These are phyloP conservation scores for Sicyos edulis DNA, from an alignment of 306 rosid species.

Conservation along the genomic window DNA sequence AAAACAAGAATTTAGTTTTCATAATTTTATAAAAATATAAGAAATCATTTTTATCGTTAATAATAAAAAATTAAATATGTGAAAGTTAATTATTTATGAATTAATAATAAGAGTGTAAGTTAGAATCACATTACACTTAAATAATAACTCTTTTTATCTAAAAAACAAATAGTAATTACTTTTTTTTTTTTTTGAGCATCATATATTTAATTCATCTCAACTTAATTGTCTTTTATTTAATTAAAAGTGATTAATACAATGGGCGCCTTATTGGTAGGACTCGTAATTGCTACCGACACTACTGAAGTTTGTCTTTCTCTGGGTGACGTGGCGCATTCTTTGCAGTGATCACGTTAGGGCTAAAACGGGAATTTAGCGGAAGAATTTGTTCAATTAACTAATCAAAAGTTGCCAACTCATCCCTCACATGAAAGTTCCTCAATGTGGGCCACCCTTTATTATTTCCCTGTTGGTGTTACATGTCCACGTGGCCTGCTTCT, in stretches of 20 bases:
- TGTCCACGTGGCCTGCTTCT: not conserved
- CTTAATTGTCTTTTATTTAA: too few relatives aligned
- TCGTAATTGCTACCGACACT: conserved; percentile 50
- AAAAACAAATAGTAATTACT: too few relatives aligned
- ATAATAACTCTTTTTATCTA: too few relatives aligned
- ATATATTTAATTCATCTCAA: too few relatives aligned
- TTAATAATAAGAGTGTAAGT: too few relatives aligned
- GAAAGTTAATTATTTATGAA: too few relatives aligned
- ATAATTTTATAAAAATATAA: too few relatives aligned
- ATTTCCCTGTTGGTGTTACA: conserved; percentile 12
- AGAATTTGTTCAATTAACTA: conserved; percentile 20
- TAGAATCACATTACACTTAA: too few relatives aligned
- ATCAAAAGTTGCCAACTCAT: conserved; percentile 27
- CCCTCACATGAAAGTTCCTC: conserved; percentile 24
- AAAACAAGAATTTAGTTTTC: too few relatives aligned
- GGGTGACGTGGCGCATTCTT: conserved; percentile 33
- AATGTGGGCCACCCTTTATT: conserved; percentile 27
- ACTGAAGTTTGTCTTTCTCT: conserved; percentile 35
- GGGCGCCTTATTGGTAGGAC: conserved; percentile 14
- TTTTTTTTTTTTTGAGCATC: too few relatives aligned
- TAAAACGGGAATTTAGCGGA: conserved; percentile 2
- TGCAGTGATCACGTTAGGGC: conserved; percentile 33
- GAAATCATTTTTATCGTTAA: too few relatives aligned
- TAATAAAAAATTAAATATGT: too few relatives aligned
- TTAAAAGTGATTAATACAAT: not conserved